These are phyloP conservation scores for Tricholomella constricta DNA, from an alignment of 768 basidiomycete species.

Conservation along the genomic window DNA sequence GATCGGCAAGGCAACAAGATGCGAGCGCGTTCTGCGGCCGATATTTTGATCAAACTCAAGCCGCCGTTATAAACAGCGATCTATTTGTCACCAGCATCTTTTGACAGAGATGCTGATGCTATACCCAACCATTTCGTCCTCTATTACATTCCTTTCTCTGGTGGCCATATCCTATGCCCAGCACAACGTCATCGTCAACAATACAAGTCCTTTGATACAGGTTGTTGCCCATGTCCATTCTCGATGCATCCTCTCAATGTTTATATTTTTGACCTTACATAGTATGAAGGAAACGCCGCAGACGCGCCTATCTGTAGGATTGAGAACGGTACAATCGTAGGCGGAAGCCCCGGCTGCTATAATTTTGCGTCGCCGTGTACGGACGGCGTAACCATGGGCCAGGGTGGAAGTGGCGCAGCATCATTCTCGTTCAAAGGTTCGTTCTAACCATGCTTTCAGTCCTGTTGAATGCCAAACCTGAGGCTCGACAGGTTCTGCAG, in stretches of 20 bases:
- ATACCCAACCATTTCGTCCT: too few relatives aligned
- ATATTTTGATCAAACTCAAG: too few relatives aligned
- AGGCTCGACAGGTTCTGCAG: conserved; percentile 29
- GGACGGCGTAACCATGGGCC: conserved; percentile 20
- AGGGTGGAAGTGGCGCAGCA: conserved; percentile 16
- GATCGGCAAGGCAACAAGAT: too few relatives aligned
- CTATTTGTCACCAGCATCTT: too few relatives aligned
- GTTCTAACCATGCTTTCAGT: background rate
- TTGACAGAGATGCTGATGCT: too few relatives aligned
- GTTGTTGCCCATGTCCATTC: background rate
- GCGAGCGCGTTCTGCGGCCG: too few relatives aligned
- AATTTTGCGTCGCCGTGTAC: conserved; percentile 19
- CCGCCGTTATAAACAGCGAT: too few relatives aligned
- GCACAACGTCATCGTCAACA: conserved; percentile 20
- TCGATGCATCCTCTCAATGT: background rate
- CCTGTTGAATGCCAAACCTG: too few relatives aligned
- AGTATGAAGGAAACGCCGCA: conserved; percentile 19
- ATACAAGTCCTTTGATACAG: conserved; percentile 23
- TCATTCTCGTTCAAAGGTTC: conserved; percentile 28
- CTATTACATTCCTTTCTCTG: background rate
- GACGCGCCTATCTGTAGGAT: conserved; percentile 10
- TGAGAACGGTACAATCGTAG: conserved; percentile 2
- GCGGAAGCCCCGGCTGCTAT: conserved; percentile 22
- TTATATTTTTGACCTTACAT: background rate
- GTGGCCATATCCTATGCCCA: background rate